phyloP scores from a whole-genome alignment of 805 yeast genomes.

The Diddensiella transvaalensis region DNA sequence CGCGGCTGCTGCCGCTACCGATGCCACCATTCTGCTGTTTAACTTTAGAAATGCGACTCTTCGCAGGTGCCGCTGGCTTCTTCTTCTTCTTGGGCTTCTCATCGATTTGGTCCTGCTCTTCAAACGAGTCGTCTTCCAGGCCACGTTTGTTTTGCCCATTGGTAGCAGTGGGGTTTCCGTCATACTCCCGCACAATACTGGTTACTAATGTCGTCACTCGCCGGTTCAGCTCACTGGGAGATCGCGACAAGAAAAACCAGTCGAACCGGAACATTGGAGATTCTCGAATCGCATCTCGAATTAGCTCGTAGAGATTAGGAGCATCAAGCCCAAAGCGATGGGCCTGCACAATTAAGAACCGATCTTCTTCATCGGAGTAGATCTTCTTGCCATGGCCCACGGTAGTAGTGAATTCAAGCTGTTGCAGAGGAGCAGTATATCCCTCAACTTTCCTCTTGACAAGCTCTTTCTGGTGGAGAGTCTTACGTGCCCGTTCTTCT shows the following conservation, averaged over 20 bases:
- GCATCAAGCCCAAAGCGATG: conserved; percentile 78
- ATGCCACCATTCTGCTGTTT: conserved; percentile 4
- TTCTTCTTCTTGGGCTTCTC: conserved; percentile 13
- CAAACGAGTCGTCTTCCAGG: conserved; percentile 13
- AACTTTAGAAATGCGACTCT: neutral
- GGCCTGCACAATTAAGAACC: conserved; percentile 76
- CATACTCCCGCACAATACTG: conserved; percentile 68
- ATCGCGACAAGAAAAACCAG: conserved; percentile 79
- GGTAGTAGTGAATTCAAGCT: conserved; percentile 66
- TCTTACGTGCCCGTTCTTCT: conserved; percentile 70
- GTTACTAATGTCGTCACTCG: conserved; percentile 76
- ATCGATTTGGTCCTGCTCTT: conserved; percentile 13
- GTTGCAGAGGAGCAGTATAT: conserved; percentile 75
- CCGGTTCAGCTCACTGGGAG: conserved; percentile 72
- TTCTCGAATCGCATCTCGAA: conserved; percentile 68
- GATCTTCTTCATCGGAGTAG: conserved; percentile 85
- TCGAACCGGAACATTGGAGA: conserved; percentile 82
- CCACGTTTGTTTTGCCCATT: conserved; percentile 14
- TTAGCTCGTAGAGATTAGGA: conserved; percentile 71
- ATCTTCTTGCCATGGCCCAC: conserved; percentile 66
- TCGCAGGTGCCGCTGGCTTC: neutral
- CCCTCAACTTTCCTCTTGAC: conserved; percentile 69
- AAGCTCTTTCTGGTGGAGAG: conserved; percentile 70
- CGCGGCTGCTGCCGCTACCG: neutral
- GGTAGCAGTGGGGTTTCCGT: conserved; percentile 25